Evolutionary conservation across 1,284 basidiomycete genomes (phyloP).

Genomic region (Cutaneotrichosporon dermatis): DNA sequence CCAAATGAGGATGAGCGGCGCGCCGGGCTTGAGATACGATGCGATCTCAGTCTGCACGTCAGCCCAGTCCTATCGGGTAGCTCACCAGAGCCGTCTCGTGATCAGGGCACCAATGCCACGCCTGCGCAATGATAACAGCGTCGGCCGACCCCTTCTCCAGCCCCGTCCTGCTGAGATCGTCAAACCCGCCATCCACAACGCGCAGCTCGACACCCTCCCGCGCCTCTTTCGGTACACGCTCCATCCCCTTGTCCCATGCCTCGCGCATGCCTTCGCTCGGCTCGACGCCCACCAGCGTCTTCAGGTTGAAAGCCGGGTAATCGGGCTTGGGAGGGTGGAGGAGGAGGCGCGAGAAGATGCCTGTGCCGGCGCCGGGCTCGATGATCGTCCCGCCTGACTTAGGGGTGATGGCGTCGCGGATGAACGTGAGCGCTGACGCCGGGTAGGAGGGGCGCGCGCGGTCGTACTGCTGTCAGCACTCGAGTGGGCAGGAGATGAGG

Average conservation of each 20-base stretch:
- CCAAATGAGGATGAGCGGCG: conserved; percentile 47
- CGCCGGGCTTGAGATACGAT: conserved; percentile 43
- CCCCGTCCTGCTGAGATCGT: conserved; percentile 36
- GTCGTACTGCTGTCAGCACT: conserved; percentile 42
- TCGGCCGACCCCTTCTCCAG: conserved; percentile 36
- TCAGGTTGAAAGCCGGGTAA: conserved; percentile 40
- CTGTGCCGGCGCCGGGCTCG: conserved; percentile 48
- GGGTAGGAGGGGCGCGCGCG: conserved; percentile 50
- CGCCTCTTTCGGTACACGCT: conserved; percentile 6
- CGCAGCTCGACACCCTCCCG: conserved; percentile 5
- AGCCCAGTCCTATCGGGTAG: background rate
- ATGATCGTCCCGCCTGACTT: conserved; percentile 23
- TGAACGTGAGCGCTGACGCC: conserved; percentile 32
- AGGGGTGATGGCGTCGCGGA: conserved; percentile 22
- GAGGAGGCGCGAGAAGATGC: conserved; percentile 50
- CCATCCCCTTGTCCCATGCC: conserved; percentile 31
- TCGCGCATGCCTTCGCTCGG: conserved; percentile 50
- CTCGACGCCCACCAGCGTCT: conserved; percentile 44
- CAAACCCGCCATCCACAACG: conserved; percentile 47
- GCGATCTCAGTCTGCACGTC: conserved; percentile 37
- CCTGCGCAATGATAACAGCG: conserved; percentile 46
- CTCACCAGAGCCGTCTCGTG: conserved; percentile 39
- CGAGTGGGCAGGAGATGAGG: too few relatives aligned
- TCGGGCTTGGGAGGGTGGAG: conserved; percentile 33
- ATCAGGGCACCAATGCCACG: conserved; percentile 49